Evolutionary conservation across 495 filamentous ascomycete genomes (phyloP).

Genomic region (Neurospora sp.): DNA sequence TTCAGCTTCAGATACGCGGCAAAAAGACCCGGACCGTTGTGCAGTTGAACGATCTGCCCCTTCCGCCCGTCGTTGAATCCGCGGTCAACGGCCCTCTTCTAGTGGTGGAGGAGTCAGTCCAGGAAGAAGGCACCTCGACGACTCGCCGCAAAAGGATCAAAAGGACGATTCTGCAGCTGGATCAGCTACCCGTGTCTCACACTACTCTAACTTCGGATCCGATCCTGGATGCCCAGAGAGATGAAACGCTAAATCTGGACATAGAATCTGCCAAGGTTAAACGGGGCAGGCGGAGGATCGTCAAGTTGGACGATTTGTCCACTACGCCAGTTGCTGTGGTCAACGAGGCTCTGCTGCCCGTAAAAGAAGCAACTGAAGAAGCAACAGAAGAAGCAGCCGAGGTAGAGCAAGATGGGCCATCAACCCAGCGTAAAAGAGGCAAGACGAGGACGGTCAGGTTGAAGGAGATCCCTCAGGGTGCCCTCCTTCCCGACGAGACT

Average conservation of each 20-base stretch:
- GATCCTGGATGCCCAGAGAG: not conserved
- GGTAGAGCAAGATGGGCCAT: not conserved
- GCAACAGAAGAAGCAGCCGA: not conserved
- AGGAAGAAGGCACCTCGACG: not conserved
- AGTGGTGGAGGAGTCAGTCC: not conserved
- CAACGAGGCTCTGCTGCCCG: not conserved
- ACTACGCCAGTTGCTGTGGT: not conserved
- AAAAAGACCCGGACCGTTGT: conserved; percentile 42
- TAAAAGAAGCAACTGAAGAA: not conserved
- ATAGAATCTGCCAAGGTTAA: not conserved
- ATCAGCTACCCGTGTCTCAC: not conserved
- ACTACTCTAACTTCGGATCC: not conserved
- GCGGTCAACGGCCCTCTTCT: not conserved
- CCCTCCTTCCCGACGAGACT: conserved; percentile 20
- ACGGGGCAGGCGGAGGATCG: not conserved
- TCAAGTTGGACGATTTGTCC: not conserved
- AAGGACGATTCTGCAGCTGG: not conserved
- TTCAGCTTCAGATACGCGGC: conserved; percentile 16
- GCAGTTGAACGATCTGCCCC: conserved; percentile 52
- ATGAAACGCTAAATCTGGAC: not conserved
- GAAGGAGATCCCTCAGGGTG: conserved; percentile 58
- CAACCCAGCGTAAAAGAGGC: not conserved
- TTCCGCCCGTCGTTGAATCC: not conserved
- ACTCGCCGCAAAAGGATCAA: not conserved
- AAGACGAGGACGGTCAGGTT: conserved; percentile 30